phyloP scores from a whole-genome alignment of 2,329 filamentous ascomycete species.

The Thermothelomyces thermophilus region DNA sequence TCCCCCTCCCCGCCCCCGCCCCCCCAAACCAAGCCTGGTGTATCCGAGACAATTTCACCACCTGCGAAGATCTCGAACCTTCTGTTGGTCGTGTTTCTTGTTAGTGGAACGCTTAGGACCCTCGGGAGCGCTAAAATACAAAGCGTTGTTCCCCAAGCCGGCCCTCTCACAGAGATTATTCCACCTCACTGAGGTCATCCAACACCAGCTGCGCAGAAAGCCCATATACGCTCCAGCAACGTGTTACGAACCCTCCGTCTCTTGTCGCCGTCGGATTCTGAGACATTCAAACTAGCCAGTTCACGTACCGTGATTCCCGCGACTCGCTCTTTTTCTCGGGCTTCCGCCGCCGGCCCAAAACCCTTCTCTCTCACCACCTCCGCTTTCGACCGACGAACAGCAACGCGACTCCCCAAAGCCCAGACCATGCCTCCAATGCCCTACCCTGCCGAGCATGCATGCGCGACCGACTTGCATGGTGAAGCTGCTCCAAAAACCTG shows the following conservation, averaged over 20 bases:
- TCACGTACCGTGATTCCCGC: no score
- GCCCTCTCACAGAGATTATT: no score
- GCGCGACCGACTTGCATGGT: conserved; percentile 19
- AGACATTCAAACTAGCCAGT: no score
- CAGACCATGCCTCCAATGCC: no score
- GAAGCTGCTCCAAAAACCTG: conserved; percentile 26
- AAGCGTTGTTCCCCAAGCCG: not conserved
- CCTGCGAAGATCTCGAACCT: not conserved
- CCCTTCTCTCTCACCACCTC: no score
- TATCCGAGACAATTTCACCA: not conserved
- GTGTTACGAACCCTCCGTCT: not conserved
- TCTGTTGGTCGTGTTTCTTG: not conserved
- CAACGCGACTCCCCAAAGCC: no score
- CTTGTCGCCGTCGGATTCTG: no score
- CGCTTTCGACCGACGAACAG: no score
- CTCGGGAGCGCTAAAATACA: not conserved
- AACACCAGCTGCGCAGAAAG: not conserved
- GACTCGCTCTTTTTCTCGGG: no score
- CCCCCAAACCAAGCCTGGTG: not conserved
- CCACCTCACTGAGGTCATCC: no score
- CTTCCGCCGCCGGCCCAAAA: no score
- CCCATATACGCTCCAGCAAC: not conserved
- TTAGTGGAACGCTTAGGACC: not conserved
- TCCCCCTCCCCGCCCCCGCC: no score
- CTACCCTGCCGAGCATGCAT: not conserved